Base-by-base conservation (phyloP, 805 yeast species). In the Starmerella sp. region DNA sequence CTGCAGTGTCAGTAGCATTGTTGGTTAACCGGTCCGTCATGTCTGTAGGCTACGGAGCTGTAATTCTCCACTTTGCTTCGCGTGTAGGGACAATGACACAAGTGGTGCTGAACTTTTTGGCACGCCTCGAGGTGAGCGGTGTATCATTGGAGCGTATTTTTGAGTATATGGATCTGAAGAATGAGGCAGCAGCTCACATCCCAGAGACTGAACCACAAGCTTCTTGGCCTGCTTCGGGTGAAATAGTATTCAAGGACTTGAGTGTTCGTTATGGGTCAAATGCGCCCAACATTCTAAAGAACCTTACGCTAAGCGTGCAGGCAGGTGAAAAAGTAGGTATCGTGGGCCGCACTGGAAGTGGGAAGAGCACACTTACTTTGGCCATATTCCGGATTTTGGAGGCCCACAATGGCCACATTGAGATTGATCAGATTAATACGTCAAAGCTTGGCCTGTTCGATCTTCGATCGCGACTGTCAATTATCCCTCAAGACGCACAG, bases 331-430 rank as follows among this genome's bases (percentile, higher is more conserved):
- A 91, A 68, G 75, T 90, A 65, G 97, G 97, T 59, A 88, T 90
- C 68, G 97, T 91, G 53, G 97, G 97, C 36, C 79, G 97, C 67
- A 90, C 97, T 0, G 97, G 97, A 59, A 96, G 97, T 3, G 97
- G 97, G 58, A 89, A 89, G 68, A 83, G 91, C 0, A 82, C 95
- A 2, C 75, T 89, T 63, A 84, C 95, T 0, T 71, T 87, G 66
- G 90, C 96, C 0, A 69, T 89, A 36, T 89, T 86, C 75, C 75
- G 97, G 62, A 81, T 89, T 48, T 83, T 90, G 63, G 96, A 90
- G 69, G 78, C 84, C 1, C 80, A 81, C 15, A 70, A 68, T n/a
- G 95, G 95, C 17, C 67, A 72, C 32, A 84, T 89, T 61, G 73
- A 72, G 13, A 84, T 89, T 59, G 96, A 90, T 71, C 81, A 77